Base-by-base conservation (phyloP, 306 rosid genomes). In the Gynostemma pentaphyllum region DNA sequence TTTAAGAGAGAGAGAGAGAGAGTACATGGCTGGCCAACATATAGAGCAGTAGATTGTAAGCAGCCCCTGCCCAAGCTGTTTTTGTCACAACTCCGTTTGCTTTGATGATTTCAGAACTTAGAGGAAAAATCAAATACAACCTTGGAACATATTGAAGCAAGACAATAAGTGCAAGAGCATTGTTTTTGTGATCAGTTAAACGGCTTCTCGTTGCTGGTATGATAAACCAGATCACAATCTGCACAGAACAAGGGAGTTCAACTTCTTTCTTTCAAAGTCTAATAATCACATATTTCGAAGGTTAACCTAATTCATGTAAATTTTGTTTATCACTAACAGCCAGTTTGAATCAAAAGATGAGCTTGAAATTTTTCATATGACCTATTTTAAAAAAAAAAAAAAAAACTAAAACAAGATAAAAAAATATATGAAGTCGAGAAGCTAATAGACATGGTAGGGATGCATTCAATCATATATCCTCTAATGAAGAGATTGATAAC, bases 1-100 rank as follows among this genome's bases (percentile, higher is more conserved):
- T 39, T 16, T 57, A 37, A 56, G 34, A 50, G 39, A 49, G 41
- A 4, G 60, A 32, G 24, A 36, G 15, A 37, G 34, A 74, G 59
- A 45, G 66, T 74, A 92, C 99, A 75, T 92, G 99, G 81, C 99
- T 92, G 76, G 99, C 99, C 85, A 92, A 65, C 96, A 92, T 92
- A 72, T 82, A 92, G 45, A 92, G 73, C 64, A 92, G 77, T 51
- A 92, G 86, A 79, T 92, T 92, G 75, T 92, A 92, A 15, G 99
- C 99, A 56, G 99, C 99, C 44, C 99, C 99, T 28, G 96, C 99
- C 95, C 96, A 92, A 45, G 99, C 99, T 69, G 97, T 92, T 77
- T 88, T 92, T n/a, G 97, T 92, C 51, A 92, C 97, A 72, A 88
- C 81, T 76, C 99, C 99, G 34, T 96, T 88, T 73, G 99, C 99